Evolutionary conservation across 805 yeast species (phyloP).

Genomic region (Maudiozyma bulderi): DNA sequence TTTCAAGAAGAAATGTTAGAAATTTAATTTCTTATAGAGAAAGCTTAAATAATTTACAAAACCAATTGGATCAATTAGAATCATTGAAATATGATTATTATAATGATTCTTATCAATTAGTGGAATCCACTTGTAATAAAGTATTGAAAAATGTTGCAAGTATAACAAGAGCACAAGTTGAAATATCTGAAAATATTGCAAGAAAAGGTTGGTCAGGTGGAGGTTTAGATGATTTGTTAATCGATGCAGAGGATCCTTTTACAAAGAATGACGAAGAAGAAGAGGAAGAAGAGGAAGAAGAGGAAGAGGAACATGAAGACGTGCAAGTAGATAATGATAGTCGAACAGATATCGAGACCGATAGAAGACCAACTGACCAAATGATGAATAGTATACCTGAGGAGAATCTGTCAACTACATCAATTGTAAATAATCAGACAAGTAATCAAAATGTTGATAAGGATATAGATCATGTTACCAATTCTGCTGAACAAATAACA

Average conservation of each 20-base stretch:
- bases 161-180: constrained; percentile 69
- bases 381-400: background rate
- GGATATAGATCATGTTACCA: background rate
- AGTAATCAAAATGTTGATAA: background rate
- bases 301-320: constrained; percentile 1
- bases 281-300: constrained; percentile 7
- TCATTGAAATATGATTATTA: constrained; percentile 65
- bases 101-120: constrained; percentile 49
- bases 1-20: constrained; percentile 51
- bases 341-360: background rate
- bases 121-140: constrained; percentile 50
- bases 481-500: background rate
- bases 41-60: constrained; percentile 56
- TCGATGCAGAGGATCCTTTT: constrained; percentile 60
- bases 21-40: constrained; percentile 60
- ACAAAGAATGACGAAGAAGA: constrained; percentile 18
- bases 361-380: background rate
- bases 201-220: constrained; percentile 83
- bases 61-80: constrained; percentile 73
- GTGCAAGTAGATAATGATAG: background rate
- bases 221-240: constrained; percentile 62
- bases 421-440: background rate
- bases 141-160: constrained; percentile 50
- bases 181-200: constrained; percentile 71
- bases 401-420: background rate